Evolutionary conservation across 75 land plant genomes (phyloP), one percentile per base, ranked within the genome.

Genomic region (Gnetum montanum): DNA sequence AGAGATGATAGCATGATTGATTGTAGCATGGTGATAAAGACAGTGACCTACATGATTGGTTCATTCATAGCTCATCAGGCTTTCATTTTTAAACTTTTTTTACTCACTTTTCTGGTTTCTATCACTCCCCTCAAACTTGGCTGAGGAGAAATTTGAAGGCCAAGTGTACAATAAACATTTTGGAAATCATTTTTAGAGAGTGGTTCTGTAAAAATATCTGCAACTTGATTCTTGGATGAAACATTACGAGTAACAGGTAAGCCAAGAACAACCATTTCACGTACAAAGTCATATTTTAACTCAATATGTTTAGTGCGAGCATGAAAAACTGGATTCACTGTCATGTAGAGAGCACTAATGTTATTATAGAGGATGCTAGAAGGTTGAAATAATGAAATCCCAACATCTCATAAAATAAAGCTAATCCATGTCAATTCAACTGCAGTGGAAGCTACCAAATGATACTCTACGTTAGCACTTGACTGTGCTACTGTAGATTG

Each of bases 401-500:
- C 41, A 40, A 40, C 12, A 38, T 62, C 66, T 1, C 29, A n/a
- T n/a, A n/a, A n/a, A n/a, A n/a, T n/a, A 4, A 8, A 52, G 13
- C 28, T 26, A 16, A 7, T 8, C 71, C 80, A 71, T 20, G 60
- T 48, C 11, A 62, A 11, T 54, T 77, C 71, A 7, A 49, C 58
- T 2, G 68, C 37, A 15, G 71, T 30, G 26, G 35, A 31, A 41
- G 63, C 68, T n/a, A 63, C 8, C 24, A 72, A 48, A 7, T 38
- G 30, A 49, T 72, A 72, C 48, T 72, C 59, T 10, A 60, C 70
- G 34, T 78, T 62, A 35, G 43, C 13, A 51, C 50, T 60, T 0
- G 72, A 72, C 4, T 57, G 34, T 8, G 70, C 58, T 1, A 78
- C 55, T 10, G 49, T 54, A 31, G 57, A n/a, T 73, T 72, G 71